Evolutionary conservation across 2,329 filamentous ascomycete genomes (phyloP).

Genomic region (Aulographum hederae): DNA sequence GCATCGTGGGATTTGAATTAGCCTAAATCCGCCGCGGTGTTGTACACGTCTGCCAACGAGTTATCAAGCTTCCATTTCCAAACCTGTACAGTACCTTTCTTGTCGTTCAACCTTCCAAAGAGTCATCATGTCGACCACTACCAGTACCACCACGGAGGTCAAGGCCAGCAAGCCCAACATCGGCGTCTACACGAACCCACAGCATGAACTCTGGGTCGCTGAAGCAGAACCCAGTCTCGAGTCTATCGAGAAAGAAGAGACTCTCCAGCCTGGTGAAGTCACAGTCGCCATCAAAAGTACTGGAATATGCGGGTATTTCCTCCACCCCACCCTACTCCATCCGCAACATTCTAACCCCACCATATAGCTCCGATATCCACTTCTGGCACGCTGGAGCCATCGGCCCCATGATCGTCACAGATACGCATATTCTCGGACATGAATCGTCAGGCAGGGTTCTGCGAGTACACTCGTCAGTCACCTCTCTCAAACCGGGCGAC

Average conservation of each 20-base stretch:
- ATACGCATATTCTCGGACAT: constrained; percentile 83
- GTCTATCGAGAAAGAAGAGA: constrained; percentile 48
- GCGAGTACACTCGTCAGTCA: constrained; percentile 67
- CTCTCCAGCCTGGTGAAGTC: constrained; percentile 65
- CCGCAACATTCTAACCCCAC: background rate
- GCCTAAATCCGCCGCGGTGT: too few species aligned
- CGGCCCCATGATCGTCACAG: constrained; percentile 83
- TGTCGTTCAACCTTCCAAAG: too few species aligned
- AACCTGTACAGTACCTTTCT: too few species aligned
- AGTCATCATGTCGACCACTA: background rate
- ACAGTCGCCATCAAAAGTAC: constrained; percentile 82
- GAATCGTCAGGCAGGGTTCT: constrained; percentile 75
- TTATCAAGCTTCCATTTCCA: too few species aligned
- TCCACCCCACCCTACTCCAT: background rate
- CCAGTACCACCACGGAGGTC: background rate
- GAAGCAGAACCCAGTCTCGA: constrained; percentile 61
- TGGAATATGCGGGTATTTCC: constrained; percentile 73
- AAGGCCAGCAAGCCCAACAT: constrained; percentile 58
- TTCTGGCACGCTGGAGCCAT: constrained; percentile 96
- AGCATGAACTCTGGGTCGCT: constrained; percentile 78
- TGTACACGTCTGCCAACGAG: too few species aligned
- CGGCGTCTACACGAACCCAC: constrained; percentile 87
- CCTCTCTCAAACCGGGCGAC: constrained; percentile 62
- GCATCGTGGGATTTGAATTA: too few species aligned
- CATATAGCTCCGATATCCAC: constrained; percentile 61